phyloP scores from a whole-genome alignment of 2,329 filamentous ascomycete species.

The Aspergillus sp. region DNA sequence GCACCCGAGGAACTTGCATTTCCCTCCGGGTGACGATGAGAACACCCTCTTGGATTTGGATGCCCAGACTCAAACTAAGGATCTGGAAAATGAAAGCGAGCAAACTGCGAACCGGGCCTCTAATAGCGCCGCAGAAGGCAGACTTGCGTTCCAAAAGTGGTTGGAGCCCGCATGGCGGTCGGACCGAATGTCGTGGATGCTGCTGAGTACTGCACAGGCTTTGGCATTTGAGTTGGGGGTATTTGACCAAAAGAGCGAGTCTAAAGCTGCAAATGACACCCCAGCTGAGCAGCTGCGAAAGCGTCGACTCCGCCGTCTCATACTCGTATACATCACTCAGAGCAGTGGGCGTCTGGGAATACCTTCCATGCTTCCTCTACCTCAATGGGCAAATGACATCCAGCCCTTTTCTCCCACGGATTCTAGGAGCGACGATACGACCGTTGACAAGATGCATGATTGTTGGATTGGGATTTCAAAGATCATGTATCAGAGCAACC shows the following conservation, averaged over 20 bases:
- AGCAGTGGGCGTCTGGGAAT: slow-evolving; percentile 88
- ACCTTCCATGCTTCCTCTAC: slow-evolving; percentile 80
- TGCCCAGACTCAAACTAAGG: slow-evolving; percentile 55
- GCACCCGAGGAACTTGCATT: slow-evolving; percentile 92
- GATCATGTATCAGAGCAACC: slow-evolving; percentile 86
- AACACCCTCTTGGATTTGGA: slow-evolving; percentile 63
- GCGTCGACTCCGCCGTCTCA: slow-evolving; percentile 76
- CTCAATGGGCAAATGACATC: slow-evolving; percentile 38
- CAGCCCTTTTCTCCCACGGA: slow-evolving; percentile 26
- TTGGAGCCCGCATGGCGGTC: slow-evolving; percentile 92
- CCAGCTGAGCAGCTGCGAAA: slow-evolving; percentile 66
- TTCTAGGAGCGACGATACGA: slow-evolving; percentile 24
- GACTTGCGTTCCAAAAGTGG: slow-evolving; percentile 83
- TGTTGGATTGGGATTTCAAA: slow-evolving; percentile 94
- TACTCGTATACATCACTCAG: slow-evolving; percentile 88
- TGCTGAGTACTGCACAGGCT: slow-evolving; percentile 84
- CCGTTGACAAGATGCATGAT: slow-evolving; percentile 61
- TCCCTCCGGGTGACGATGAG: slow-evolving; percentile 68
- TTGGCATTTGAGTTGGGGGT: slow-evolving; percentile 91
- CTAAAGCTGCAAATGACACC: slow-evolving; percentile 49
- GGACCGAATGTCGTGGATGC: slow-evolving; percentile 97
- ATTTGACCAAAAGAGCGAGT: slow-evolving; percentile 84
- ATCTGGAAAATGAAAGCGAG: slow-evolving; percentile 35
- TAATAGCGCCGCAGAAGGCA: slow-evolving; percentile 67
- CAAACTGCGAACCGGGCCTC: slow-evolving; percentile 41